Conservation (phyloP, 345 rosid species). For the Populus davidiana region DNA sequence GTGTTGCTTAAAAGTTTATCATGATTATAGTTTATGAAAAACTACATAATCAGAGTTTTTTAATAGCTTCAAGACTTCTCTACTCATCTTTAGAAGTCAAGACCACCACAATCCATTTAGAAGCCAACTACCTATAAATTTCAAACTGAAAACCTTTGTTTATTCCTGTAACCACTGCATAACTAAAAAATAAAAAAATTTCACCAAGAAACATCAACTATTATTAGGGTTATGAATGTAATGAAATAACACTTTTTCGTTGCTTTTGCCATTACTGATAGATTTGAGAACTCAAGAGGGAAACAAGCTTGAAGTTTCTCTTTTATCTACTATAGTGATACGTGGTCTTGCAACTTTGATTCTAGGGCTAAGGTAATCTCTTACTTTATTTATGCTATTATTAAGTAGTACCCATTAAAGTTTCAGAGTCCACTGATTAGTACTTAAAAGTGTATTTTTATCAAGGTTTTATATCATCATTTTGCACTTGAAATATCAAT, state of each 20-base stretch:
- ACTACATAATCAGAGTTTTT: too few relatives aligned
- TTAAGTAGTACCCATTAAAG: neutral
- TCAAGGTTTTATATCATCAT: too few relatives aligned
- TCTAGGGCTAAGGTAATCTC: neutral
- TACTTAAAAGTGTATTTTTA: too few relatives aligned
- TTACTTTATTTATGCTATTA: neutral
- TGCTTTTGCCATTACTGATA: constrained; percentile 9
- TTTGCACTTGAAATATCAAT: too few relatives aligned
- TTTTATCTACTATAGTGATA: too few relatives aligned
- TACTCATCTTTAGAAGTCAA: constrained; percentile 14
- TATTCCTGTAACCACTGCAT: constrained; percentile 37
- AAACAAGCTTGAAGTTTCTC: neutral
- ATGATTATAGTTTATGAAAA: too few relatives aligned
- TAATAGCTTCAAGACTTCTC: too few relatives aligned
- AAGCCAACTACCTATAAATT: constrained; percentile 15
- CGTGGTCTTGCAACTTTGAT: neutral
- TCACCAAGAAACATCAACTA: neutral
- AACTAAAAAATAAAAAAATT: neutral
- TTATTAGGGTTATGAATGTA: neutral
- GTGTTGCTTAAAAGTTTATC: too few relatives aligned
- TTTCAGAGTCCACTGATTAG: too few relatives aligned
- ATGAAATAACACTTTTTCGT: constrained; percentile 1
- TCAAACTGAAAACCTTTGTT: constrained; percentile 36
- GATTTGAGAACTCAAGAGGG: neutral
- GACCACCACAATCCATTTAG: constrained; percentile 7